These are phyloP conservation scores for Fraxinus velutina DNA, from an alignment of 305 asterid species.

Conservation along the genomic window DNA sequence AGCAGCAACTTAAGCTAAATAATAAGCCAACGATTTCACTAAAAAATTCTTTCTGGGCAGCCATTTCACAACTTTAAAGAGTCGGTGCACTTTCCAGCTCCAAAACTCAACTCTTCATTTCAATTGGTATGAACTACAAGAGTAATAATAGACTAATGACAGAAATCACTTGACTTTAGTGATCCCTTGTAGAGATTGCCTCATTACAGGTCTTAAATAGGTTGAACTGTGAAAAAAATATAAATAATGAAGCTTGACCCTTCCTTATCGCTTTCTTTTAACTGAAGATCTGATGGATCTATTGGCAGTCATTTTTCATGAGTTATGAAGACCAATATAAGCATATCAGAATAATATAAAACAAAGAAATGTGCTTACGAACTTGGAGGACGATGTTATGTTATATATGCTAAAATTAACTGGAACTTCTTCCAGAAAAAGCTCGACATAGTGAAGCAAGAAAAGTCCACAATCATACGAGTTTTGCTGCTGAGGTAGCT, in stretches of 20 bases:
- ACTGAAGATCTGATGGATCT: neutral
- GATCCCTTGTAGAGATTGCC: neutral
- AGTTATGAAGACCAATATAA: neutral
- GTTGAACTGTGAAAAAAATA: neutral
- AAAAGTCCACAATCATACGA: slow-evolving; percentile 90
- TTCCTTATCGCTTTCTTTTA: neutral
- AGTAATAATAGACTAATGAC: neutral
- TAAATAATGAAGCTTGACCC: neutral
- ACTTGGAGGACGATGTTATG: slow-evolving; percentile 53
- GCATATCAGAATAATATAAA: slow-evolving; percentile 10
- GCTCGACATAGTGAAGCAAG: slow-evolving; percentile 91
- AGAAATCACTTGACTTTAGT: neutral
- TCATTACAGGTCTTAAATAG: neutral
- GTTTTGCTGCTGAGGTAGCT: slow-evolving; percentile 95
- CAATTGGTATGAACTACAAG: neutral
- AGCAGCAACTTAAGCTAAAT: neutral
- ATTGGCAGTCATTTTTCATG: neutral
- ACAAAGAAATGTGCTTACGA: slow-evolving; percentile 54
- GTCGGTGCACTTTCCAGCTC: neutral
- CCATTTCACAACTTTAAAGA: neutral
- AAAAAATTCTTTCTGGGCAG: neutral
- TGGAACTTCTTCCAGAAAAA: slow-evolving; percentile 76
- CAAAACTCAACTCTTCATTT: no score
- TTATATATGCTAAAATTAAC: slow-evolving; percentile 57
- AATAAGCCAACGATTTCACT: neutral